Evolutionary conservation across 75 land plant genomes (phyloP), one percentile per base, ranked within the genome.

Genomic region (Pinus taeda): DNA sequence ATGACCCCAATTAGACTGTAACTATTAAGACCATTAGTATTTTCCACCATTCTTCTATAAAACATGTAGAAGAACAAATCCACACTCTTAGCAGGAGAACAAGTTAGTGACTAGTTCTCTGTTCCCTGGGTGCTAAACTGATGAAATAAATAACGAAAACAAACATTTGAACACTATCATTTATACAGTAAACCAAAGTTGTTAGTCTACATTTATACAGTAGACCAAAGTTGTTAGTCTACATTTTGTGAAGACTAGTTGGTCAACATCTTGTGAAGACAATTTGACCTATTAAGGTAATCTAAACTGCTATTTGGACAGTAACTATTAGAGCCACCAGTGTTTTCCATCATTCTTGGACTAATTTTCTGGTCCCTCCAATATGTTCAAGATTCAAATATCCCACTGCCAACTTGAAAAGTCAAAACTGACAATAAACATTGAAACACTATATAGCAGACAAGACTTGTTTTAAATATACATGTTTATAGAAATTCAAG

Each of bases 301-400:
- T 45, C 53, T 45, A 45, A 45, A 45, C 53, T 45, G 53, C 9
- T 45, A 6, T 45, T 6, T 45, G 53, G 0, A 45, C 53, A 6
- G 9, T 45, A 45, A 45, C 53, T 45, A 45, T 45, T 45, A 1
- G 53, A 9, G 53, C 9, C 53, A 45, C 53, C 8, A 45, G 53
- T 45, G 53, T 45, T 45, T 45, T 45, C 53, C 53, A 45, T 9
- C 53, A 7, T 45, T 45, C 53, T 45, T 45, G 65, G 60, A 80
- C 60, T 6, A 78, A 33, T 37, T 87, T 83, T 24, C 86, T 83
- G 55, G 70, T 80, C 5, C 86, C 88, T 87, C 26, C 17, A 4
- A n/a, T 53, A 42, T 37, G 20, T 20, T 45, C 53, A 45, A 45
- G 53, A 45, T 45, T 45, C 53, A 45, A 30, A 42, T 17, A 45